phyloP scores from a whole-genome alignment of 169 alveolate species.

The Cryptosporidium andersoni region DNA sequence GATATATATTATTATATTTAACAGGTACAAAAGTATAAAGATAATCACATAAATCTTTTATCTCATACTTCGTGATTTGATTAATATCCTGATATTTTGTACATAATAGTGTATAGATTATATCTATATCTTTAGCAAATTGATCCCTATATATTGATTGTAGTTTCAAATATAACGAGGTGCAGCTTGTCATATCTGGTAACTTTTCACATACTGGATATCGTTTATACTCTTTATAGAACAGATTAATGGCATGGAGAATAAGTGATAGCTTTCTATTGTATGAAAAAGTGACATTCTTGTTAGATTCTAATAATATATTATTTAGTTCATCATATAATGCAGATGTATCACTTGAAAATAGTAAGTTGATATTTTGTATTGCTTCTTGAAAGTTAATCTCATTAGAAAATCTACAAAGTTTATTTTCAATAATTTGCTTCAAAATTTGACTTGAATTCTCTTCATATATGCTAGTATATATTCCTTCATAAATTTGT shows the following conservation, averaged over 20 bases:
- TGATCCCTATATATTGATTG: slow-evolving; percentile 37
- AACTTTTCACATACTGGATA: slow-evolving; percentile 27
- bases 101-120: neutral
- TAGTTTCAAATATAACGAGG: slow-evolving; percentile 9
- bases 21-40: slow-evolving; percentile 14
- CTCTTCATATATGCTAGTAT: neutral
- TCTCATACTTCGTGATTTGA: neutral
- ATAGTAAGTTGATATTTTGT: slow-evolving; percentile 2
- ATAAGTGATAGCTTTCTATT: slow-evolving; percentile 2
- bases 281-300: neutral
- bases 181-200: slow-evolving; percentile 50
- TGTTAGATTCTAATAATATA: neutral
- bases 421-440: neutral
- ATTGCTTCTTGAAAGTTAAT: slow-evolving; percentile 19
- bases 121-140: neutral
- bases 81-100: slow-evolving; percentile 1
- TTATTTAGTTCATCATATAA: neutral
- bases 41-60: slow-evolving; percentile 6
- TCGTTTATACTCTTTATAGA: neutral
- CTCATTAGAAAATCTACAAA: neutral
- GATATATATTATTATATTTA: neutral
- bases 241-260: slow-evolving; percentile 10
- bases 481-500: neutral
- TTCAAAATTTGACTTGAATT: neutral
- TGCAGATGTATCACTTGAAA: neutral